These are phyloP conservation scores for Chromera velia DNA, from an alignment of 73 alveolate genomes.

Conservation along the genomic window DNA sequence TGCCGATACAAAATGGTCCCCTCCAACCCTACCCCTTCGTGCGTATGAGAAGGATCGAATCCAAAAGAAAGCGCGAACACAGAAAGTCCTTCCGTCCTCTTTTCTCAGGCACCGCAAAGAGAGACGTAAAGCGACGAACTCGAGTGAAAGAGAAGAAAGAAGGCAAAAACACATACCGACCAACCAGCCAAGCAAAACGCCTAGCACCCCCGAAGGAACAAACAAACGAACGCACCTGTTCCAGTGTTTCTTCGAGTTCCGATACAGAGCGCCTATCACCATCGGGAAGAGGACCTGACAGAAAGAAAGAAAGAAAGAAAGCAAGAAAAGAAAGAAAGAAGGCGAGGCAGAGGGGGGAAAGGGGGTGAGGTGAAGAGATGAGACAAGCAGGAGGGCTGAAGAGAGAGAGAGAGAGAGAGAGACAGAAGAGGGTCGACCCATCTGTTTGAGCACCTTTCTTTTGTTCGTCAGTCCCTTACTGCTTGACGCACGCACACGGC, in stretches of 20 bases:
- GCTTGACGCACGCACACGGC: not conserved
- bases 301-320: too few relatives aligned
- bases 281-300: constrained; percentile 33
- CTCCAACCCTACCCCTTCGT: too few relatives aligned
- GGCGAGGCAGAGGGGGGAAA: not conserved
- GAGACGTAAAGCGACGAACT: constrained; percentile 16
- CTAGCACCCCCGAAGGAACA: not conserved
- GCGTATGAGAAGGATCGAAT: too few relatives aligned
- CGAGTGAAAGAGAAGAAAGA: not conserved
- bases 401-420: too few relatives aligned
- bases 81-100: too few relatives aligned
- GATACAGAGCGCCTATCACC: constrained; percentile 30
- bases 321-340: too few relatives aligned
- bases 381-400: not conserved
- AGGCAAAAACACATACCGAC: not conserved
- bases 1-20: too few relatives aligned
- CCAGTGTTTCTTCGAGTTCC: constrained; percentile 32
- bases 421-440: not conserved
- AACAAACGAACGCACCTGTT: constrained; percentile 1
- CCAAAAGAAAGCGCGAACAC: too few relatives aligned
- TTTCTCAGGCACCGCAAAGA: constrained; percentile 7
- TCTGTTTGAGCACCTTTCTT: not conserved
- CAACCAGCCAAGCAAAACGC: not conserved
- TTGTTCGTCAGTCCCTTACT: not conserved
- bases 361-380: not conserved